A percentile compares a stretch with the other conserved stretches of the same genome.
These are phyloP conservation scores for Arachis stenosperma DNA, from an alignment of 306 rosid species.

Conservation along the genomic window DNA sequence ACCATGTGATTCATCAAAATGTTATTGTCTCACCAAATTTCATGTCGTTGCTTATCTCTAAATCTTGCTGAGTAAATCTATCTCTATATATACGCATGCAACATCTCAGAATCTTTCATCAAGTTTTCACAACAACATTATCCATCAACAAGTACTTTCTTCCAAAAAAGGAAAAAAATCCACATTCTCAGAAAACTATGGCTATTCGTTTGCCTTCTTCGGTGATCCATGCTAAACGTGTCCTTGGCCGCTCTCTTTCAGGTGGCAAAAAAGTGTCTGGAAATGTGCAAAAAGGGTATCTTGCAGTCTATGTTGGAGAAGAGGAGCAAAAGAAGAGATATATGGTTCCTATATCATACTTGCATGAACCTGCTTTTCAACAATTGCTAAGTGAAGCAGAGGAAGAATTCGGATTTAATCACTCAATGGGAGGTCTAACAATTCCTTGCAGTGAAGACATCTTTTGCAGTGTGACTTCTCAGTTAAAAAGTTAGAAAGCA, in stretches of 20 bases:
- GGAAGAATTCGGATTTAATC: slow-evolving; percentile 49
- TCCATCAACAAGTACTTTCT: background rate
- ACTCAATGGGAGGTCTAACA: slow-evolving; percentile 50
- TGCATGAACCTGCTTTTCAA: slow-evolving; percentile 44
- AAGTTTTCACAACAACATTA: slow-evolving; percentile 22
- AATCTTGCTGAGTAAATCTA: background rate
- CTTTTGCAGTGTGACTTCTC: slow-evolving; percentile 44
- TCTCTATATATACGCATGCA: slow-evolving; percentile 11
- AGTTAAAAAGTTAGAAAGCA: slow-evolving; percentile 8
- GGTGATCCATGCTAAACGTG: background rate
- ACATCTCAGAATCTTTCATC: background rate
- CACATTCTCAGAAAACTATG: slow-evolving; percentile 9
- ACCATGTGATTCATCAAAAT: slow-evolving; percentile 32
- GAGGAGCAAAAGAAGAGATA: slow-evolving; percentile 41
- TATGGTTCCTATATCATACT: slow-evolving; percentile 44
- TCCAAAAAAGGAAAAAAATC: background rate
- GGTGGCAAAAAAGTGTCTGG: slow-evolving; percentile 9
- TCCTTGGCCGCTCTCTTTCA: slow-evolving; percentile 20
- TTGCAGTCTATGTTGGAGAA: slow-evolving; percentile 47
- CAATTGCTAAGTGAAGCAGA: slow-evolving; percentile 42
- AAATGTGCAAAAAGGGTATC: slow-evolving; percentile 37
- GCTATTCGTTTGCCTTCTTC: slow-evolving; percentile 18
- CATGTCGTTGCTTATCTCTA: background rate
- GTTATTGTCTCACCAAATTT: slow-evolving; percentile 1
- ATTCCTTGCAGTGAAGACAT: slow-evolving; percentile 47